Conservation (phyloP, 306 rosid genomes). For the Fagus sylvatica region DNA sequence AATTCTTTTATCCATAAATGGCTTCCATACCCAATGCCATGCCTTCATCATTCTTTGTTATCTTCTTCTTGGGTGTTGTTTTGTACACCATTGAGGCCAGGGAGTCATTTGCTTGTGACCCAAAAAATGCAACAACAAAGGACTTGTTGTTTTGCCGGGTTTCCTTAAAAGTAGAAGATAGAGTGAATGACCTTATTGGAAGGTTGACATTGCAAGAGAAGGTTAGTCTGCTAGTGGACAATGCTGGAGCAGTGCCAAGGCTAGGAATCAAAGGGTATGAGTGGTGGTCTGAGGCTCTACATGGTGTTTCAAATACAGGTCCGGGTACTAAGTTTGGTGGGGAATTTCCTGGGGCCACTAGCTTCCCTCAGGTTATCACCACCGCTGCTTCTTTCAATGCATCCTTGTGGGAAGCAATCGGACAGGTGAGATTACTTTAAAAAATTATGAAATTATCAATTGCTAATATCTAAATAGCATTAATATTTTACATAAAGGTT, state of each 20-base stretch:
- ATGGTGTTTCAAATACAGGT: constrained; percentile 88
- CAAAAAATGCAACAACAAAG: constrained; percentile 38
- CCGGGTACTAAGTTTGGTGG: constrained; percentile 73
- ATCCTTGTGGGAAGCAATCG: constrained; percentile 84
- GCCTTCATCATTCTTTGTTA: background rate
- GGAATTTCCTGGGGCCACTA: constrained; percentile 71
- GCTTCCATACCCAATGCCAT: constrained; percentile 11
- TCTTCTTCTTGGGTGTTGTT: background rate
- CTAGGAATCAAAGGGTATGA: constrained; percentile 79
- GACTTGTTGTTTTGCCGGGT: constrained; percentile 50
- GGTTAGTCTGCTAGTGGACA: constrained; percentile 58
- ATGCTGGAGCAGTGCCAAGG: constrained; percentile 67
- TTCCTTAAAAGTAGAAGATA: constrained; percentile 34
- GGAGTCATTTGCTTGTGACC: constrained; percentile 74
- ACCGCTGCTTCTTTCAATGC: constrained; percentile 93
- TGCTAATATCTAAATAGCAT: background rate
- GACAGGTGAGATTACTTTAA: constrained; percentile 57
- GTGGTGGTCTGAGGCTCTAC: constrained; percentile 99
- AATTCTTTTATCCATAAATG: constrained; percentile 28
- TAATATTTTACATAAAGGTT: background rate
- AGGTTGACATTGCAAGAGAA: constrained; percentile 79
- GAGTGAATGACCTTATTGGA: constrained; percentile 73
- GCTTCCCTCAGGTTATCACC: constrained; percentile 95
- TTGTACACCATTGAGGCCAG: constrained; percentile 30
- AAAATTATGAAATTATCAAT: background rate